These are phyloP conservation scores for Heracleum sosnowskyi DNA, from an alignment of 129 eudicot genomes.

Conservation along the genomic window DNA sequence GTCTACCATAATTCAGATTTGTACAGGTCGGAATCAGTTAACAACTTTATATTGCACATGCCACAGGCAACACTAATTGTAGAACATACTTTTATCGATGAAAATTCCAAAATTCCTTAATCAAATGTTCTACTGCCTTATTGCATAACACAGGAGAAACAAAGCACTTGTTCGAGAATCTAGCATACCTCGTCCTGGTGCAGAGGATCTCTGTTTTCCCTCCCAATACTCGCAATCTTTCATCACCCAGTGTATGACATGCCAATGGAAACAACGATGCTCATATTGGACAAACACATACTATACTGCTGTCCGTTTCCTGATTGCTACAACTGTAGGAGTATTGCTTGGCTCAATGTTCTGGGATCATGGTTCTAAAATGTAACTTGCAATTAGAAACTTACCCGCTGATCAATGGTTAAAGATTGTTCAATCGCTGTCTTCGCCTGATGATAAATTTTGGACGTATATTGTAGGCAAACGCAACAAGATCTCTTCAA, in stretches of 20 bases:
- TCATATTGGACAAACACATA: slow-evolving; percentile 34
- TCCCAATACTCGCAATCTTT: no score
- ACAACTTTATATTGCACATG: background rate
- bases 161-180: slow-evolving; percentile 24
- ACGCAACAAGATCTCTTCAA: slow-evolving; percentile 14
- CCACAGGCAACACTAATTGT: no score
- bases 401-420: no score
- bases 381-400: background rate
- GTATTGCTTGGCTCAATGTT: slow-evolving; percentile 29
- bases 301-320: slow-evolving; percentile 24
- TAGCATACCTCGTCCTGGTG: slow-evolving; percentile 20
- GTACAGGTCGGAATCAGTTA: slow-evolving; percentile 4
- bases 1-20: slow-evolving; percentile 25
- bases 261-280: slow-evolving; percentile 31
- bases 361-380: no score
- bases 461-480: background rate
- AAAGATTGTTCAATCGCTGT: background rate
- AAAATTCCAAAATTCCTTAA: no score
- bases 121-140: no score
- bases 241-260: no score
- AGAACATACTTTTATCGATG: no score
- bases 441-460: background rate
- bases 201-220: slow-evolving; percentile 24
- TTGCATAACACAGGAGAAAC: slow-evolving; percentile 23
- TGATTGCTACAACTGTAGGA: slow-evolving; percentile 26